phyloP scores from a whole-genome alignment of 768 basidiomycete genomes.

The Russula emetica region DNA sequence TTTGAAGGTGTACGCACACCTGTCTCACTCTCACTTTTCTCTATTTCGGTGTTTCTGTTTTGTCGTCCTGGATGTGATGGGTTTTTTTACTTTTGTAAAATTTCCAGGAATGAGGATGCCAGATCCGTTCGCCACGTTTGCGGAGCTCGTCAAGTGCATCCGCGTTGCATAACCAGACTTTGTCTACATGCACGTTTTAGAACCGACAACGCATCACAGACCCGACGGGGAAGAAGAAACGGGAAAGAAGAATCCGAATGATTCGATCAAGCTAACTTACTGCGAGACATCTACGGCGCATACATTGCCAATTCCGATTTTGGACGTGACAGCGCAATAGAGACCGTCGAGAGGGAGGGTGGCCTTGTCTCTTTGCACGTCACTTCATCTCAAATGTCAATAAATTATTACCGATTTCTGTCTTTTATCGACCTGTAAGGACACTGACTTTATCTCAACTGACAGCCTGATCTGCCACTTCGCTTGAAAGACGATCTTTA shows the following conservation, averaged over 20 bases:
- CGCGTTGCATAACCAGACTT: conserved; percentile 22
- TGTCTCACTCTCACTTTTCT: too few species aligned
- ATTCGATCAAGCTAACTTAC: conserved; percentile 29
- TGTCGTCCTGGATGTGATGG: too few species aligned
- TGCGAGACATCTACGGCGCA: conserved; percentile 29
- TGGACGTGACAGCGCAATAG: conserved; percentile 28
- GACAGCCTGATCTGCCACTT: conserved; percentile 27
- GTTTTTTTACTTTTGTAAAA: neutral
- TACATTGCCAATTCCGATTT: conserved; percentile 31
- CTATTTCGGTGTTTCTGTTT: neutral
- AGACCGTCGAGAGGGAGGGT: conserved; percentile 16
- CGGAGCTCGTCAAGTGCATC: conserved; percentile 31
- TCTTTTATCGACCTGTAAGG: too few species aligned
- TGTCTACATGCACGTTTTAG: conserved; percentile 34
- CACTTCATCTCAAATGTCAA: conserved; percentile 19
- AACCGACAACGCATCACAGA: conserved; percentile 25
- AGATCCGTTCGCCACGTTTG: conserved; percentile 33
- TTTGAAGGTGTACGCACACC: too few species aligned
- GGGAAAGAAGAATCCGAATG: neutral
- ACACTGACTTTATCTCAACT: neutral
- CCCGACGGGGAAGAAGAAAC: neutral
- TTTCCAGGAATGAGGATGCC: conserved; percentile 17
- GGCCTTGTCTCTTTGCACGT: conserved; percentile 20
- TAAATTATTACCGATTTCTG: neutral
- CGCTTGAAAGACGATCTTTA: conserved; percentile 9